A percentile compares a stretch with the other conserved stretches of the same genome.
phyloP scores from a whole-genome alignment of 176 grass and related monocot species.

The Luzula sylvatica region DNA sequence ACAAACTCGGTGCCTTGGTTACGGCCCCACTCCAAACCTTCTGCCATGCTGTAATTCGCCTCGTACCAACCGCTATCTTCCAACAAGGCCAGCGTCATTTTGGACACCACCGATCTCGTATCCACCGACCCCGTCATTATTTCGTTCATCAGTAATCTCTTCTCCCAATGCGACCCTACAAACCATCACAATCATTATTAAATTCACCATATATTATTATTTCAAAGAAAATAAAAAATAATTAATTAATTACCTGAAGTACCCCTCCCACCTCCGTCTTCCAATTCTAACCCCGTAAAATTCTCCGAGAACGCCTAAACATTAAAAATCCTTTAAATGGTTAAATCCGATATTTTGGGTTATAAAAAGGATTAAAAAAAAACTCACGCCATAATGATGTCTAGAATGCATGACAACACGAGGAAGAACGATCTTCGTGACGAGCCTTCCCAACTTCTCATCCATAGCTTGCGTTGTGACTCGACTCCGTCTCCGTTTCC shows the following conservation, averaged over 20 bases:
- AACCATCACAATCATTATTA: too few relatives aligned
- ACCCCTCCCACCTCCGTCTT: conserved; percentile 96
- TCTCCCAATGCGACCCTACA: conserved; percentile 99
- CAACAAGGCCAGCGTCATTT: conserved; percentile 95
- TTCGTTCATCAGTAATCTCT: conserved; percentile 98
- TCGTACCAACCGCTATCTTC: conserved; percentile 99
- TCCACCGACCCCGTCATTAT: conserved; percentile 99
- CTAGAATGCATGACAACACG: conserved; percentile 97
- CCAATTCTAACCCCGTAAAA: conserved; percentile 90
- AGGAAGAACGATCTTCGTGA: conserved; percentile 83
- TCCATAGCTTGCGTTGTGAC: conserved; percentile 83
- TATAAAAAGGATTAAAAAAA: background rate
- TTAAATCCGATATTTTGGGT: too few relatives aligned
- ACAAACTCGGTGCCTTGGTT: conserved; percentile 95
- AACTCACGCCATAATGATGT: conserved; percentile 93
- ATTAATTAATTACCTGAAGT: conserved; percentile 67
- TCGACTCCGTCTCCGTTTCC: conserved; percentile 80
- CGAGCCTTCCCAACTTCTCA: conserved; percentile 88
- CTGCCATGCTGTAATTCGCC: conserved; percentile 99
- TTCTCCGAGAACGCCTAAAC: conserved; percentile 98
- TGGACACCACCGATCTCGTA: conserved; percentile 94
- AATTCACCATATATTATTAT: background rate
- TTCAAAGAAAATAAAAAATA: too few relatives aligned
- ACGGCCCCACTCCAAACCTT: conserved; percentile 81
- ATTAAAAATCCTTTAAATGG: too few relatives aligned